Evolutionary conservation across 768 basidiomycete genomes (phyloP).

Genomic region (Pleurotus sapidus): DNA sequence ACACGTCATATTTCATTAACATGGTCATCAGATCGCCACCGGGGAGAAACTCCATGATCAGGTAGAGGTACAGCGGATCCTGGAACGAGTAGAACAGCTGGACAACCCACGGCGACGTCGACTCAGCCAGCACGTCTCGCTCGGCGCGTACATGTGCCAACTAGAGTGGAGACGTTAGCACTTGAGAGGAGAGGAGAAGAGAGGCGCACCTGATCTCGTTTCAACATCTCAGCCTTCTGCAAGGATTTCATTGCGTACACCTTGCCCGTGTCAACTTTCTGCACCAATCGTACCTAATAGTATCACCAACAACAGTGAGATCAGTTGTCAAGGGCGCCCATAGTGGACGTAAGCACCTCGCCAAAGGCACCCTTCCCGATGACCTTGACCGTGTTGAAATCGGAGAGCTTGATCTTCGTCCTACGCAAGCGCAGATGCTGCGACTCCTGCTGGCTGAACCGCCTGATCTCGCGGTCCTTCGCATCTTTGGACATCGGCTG

Average conservation of each 20-base stretch:
- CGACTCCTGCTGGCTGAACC: slow-evolving; percentile 83
- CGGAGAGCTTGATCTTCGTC: slow-evolving; percentile 88
- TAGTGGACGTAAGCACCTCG: slow-evolving; percentile 54
- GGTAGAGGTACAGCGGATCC: slow-evolving; percentile 91
- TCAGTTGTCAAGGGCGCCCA: not conserved
- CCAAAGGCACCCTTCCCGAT: slow-evolving; percentile 99
- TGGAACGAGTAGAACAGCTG: slow-evolving; percentile 99
- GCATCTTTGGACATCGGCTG: slow-evolving; percentile 76
- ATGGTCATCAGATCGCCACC: slow-evolving; percentile 99
- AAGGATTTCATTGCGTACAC: slow-evolving; percentile 99
- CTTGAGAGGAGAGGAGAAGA: too few species aligned
- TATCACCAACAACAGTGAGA: slow-evolving; percentile 5
- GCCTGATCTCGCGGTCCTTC: slow-evolving; percentile 85
- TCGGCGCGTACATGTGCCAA: slow-evolving; percentile 97
- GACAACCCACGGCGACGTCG: slow-evolving; percentile 96
- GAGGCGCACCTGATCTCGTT: slow-evolving; percentile 86
- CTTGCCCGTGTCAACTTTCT: slow-evolving; percentile 96
- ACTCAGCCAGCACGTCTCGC: slow-evolving; percentile 94
- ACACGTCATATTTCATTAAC: slow-evolving; percentile 99
- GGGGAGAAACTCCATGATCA: slow-evolving; percentile 86
- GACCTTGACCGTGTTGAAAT: slow-evolving; percentile 96
- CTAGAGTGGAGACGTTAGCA: slow-evolving; percentile 33
- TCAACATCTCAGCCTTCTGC: slow-evolving; percentile 98
- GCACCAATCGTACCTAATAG: slow-evolving; percentile 83
- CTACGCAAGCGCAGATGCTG: slow-evolving; percentile 89